Conservation (phyloP, 2,329 filamentous ascomycete species). For the Amylocarpus encephaloides region DNA sequence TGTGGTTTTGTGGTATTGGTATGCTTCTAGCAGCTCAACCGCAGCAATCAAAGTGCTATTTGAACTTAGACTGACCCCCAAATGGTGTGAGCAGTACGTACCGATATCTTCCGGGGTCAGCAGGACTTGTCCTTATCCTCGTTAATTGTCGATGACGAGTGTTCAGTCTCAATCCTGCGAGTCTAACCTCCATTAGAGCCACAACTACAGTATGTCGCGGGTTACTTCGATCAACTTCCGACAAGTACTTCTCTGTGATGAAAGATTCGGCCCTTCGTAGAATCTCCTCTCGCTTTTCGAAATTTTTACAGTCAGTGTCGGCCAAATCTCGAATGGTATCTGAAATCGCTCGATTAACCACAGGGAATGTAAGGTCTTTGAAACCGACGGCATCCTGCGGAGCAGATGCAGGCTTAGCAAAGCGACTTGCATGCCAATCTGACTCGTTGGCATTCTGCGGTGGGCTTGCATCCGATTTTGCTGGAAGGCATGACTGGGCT, state of each 20-base stretch:
- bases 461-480: slow-evolving; percentile 13
- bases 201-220: slow-evolving; percentile 10
- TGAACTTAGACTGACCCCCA: not conserved
- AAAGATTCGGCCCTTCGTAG: slow-evolving; percentile 6
- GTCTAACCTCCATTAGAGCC: slow-evolving; percentile 14
- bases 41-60: slow-evolving; percentile 13
- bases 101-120: slow-evolving; percentile 5
- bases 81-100: not conserved
- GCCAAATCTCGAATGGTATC: slow-evolving; percentile 11
- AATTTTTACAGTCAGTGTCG: slow-evolving; percentile 3
- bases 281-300: slow-evolving; percentile 4
- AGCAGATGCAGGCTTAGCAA: slow-evolving; percentile 18
- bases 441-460: slow-evolving; percentile 20
- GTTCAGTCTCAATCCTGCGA: slow-evolving; percentile 10
- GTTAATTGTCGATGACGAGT: slow-evolving; percentile 9
- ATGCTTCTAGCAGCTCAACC: slow-evolving; percentile 17
- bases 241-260: slow-evolving; percentile 14
- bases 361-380: slow-evolving; percentile 17
- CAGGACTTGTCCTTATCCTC: not conserved
- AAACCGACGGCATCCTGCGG: slow-evolving; percentile 9
- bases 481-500: slow-evolving; percentile 18
- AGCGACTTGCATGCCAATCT: slow-evolving; percentile 22
- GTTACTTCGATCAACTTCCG: slow-evolving; percentile 6
- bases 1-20: slow-evolving; percentile 12
- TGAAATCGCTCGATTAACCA: slow-evolving; percentile 14